A percentile compares a stretch with the other conserved stretches of the same genome.
phyloP scores from a whole-genome alignment of 164 flowering plant species.

The Cinnamomum micranthum region DNA sequence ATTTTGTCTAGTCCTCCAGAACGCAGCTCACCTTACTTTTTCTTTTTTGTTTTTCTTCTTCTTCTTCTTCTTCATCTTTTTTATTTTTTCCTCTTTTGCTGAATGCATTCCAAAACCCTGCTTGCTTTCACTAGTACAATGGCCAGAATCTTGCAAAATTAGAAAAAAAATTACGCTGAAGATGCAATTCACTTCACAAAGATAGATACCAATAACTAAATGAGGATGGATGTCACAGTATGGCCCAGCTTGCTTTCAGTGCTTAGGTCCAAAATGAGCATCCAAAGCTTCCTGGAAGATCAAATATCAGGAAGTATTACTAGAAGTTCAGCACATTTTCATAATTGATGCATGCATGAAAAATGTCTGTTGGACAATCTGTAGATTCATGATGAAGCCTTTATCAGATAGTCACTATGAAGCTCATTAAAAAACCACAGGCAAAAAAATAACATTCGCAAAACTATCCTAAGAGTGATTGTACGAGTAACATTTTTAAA shows the following conservation, averaged over 20 bases:
- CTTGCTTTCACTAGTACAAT: constrained; percentile 5
- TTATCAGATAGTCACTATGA: neutral
- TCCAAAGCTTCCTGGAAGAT: constrained; percentile 10
- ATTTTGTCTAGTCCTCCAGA: constrained; percentile 1
- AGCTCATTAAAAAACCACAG: neutral
- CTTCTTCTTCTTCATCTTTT: too few species aligned
- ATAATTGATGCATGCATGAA: neutral
- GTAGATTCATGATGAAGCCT: neutral
- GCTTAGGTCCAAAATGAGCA: constrained; percentile 15
- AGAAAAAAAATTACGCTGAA: constrained; percentile 1
- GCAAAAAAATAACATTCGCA: neutral
- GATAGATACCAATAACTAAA: constrained; percentile 2
- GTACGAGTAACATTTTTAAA: too few species aligned
- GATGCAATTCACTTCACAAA: constrained; percentile 11
- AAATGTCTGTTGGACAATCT: neutral
- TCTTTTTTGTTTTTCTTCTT: too few species aligned
- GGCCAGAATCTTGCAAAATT: constrained; percentile 11
- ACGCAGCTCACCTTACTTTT: neutral
- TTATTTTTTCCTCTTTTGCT: neutral
- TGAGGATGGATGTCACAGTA: constrained; percentile 2
- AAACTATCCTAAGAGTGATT: too few species aligned
- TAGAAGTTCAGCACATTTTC: neutral
- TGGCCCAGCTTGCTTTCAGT: constrained; percentile 3
- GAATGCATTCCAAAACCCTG: neutral
- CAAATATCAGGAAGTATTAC: neutral